Evolutionary conservation across 2,329 filamentous ascomycete genomes (phyloP).

Genomic region (Sarocladiaceae sp.): DNA sequence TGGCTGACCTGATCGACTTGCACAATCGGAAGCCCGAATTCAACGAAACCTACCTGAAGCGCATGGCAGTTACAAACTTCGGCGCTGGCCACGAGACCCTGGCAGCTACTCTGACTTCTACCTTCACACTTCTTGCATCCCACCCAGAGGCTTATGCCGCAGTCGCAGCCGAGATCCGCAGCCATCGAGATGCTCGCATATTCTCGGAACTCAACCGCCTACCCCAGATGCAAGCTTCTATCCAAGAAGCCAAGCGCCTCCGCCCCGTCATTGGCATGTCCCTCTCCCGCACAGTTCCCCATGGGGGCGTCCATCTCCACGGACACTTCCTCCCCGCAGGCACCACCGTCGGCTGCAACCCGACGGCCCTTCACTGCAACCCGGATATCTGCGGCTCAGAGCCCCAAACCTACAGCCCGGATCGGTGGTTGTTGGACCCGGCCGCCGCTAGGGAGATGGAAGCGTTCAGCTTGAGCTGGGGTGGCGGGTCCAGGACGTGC

Average conservation of each 20-base stretch:
- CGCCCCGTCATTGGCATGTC: constrained; percentile 44
- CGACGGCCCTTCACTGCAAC: constrained; percentile 38
- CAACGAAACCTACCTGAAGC: constrained; percentile 39
- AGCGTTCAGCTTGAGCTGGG: constrained; percentile 43
- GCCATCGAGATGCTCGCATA: constrained; percentile 3
- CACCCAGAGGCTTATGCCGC: constrained; percentile 25
- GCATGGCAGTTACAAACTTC: constrained; percentile 49
- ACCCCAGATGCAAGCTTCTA: constrained; percentile 35
- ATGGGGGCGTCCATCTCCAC: constrained; percentile 5
- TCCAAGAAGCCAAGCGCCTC: constrained; percentile 37
- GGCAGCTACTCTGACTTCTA: constrained; percentile 44
- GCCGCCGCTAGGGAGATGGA: constrained; percentile 32
- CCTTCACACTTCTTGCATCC: constrained; percentile 39
- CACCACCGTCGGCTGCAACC: constrained; percentile 45
- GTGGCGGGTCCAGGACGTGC: constrained; percentile 43
- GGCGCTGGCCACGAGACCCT: constrained; percentile 50
- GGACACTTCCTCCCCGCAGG: constrained; percentile 33
- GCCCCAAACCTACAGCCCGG: constrained; percentile 20
- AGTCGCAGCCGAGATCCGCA: constrained; percentile 27
- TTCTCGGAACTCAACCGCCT: constrained; percentile 21
- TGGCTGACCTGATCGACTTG: constrained; percentile 40
- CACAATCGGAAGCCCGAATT: constrained; percentile 40
- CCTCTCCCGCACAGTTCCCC: not conserved
- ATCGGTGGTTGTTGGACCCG: constrained; percentile 21
- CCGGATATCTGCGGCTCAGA: constrained; percentile 38